Evolutionary conservation across 164 flowering plant species (phyloP), one percentile per base, ranked within the genome.

Genomic region (Amborella trichopoda): DNA sequence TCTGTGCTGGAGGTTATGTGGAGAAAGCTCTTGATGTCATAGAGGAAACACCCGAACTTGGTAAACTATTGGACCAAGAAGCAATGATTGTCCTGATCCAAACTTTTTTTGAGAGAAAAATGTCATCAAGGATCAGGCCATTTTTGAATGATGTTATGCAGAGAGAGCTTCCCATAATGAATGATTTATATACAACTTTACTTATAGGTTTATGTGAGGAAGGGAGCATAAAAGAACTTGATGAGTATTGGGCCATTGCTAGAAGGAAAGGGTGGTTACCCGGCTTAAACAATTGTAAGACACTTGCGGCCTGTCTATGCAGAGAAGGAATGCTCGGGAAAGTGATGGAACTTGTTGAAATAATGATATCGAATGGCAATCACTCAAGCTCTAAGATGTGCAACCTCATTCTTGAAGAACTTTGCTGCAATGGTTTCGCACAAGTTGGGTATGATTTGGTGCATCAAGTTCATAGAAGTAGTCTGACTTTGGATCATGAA

Each of bases 41-140:
- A 43, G 70, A 72, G 49, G 73, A 71, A 40, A 53, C 62, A 61
- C 74, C 75, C 13, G 64, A 70, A 27, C 55, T 57, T 42, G 30
- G 52, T 39, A 38, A 56, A 53, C 67, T 69, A 38, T 65, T 91
- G 27, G 80, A 77, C 48, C 57, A 59, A 33, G 78, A 71, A 58
- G 61, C 71, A 53, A 67, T 80, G 23, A 82, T 76, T 74, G 53
- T 64, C 51, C 70, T 84, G 36, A 66, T 77, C 50, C 90, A 63
- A 53, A 59, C 63, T 45, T 60, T 51, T 46, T 41, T 75, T 66
- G 73, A 69, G 60, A 71, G 43, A 48, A 76, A 78, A 44, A 59
- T 48, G 30, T 26, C 60, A 2, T 36, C 26, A 26, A 61, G 58
- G 11, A 75, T 73, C 18, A 54, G 34, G 50, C 41, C 40, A 21